Base-by-base conservation (phyloP, 2,329 filamentous ascomycete genomes). In the Periglandula ipomoeae region DNA sequence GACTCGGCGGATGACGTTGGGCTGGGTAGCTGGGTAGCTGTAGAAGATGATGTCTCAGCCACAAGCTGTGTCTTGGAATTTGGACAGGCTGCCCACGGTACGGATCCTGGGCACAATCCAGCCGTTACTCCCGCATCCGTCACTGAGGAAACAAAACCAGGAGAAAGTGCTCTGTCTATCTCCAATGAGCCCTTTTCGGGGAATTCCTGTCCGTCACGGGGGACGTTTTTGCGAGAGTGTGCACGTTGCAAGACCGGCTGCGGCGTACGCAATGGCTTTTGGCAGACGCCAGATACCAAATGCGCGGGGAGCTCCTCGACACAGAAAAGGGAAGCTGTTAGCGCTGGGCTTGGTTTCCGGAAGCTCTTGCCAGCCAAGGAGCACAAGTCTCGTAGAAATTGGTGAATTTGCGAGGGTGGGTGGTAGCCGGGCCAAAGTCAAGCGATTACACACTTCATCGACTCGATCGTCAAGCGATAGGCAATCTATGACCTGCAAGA, bases 41-140 rank as follows among this genome's bases (percentile, higher is more conserved):
- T 40, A 26, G 50, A 49, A 44, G 48, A 41, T 27, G 34, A 49
- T 56, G 56, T 58, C 56, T 56, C 55, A 58, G 55, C 56, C 56
- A 56, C 56, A 49, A n/a, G 22, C 32, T 38, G 46, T 51, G 52
- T 53, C 47, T 47, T 47, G 48, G 53, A 45, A 47, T 49, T 51
- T 48, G 17, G 47, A 44, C 43, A 46, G 32, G 39, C 15, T 48
- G 50, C 24, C 41, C 42, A 47, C 38, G 44, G 34, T 45, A 43
- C 46, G 49, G 40, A 50, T 48, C 23, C 44, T 19, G 38, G 34
- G 32, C 15, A 32, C 27, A 37, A 38, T 27, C 34, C 44, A 34
- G 24, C 22, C 40, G 43, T 45, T 41, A 49, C 51, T 24, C 43
- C 55, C 47, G 51, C 53, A 56, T 52, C 42, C 52, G 53, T 57